These are phyloP conservation scores for Fusarium citri DNA, from an alignment of 2,329 filamentous ascomycete genomes.

Conservation along the genomic window DNA sequence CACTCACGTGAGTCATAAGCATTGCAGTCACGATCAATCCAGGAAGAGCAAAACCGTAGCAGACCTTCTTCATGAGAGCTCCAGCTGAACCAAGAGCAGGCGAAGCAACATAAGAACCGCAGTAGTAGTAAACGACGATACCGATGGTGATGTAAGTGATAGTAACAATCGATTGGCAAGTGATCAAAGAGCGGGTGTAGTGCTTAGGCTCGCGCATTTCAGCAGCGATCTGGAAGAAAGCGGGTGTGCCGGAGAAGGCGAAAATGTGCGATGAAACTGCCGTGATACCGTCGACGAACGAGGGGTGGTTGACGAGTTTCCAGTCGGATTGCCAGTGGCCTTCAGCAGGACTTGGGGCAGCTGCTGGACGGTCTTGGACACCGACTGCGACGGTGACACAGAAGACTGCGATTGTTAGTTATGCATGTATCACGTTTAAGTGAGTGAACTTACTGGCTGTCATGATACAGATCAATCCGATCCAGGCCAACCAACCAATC, in stretches of 20 bases:
- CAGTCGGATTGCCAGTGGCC: conserved; percentile 48
- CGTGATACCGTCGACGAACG: conserved; percentile 49
- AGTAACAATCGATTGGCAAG: conserved; percentile 46
- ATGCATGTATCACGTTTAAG: accelerated
- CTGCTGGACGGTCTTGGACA: conserved; percentile 29
- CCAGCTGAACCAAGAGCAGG: conserved; percentile 61
- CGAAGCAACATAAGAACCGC: conserved; percentile 58
- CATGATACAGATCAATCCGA: conserved; percentile 38
- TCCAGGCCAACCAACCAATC: conserved; percentile 51
- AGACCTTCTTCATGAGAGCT: conserved; percentile 55
- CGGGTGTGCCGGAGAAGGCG: conserved; percentile 52
- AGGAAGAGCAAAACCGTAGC: conserved; percentile 53
- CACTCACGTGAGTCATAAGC: conserved; percentile 46
- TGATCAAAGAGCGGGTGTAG: conserved; percentile 31
- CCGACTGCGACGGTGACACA: conserved; percentile 32
- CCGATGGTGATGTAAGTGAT: conserved; percentile 50
- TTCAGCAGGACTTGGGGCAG: conserved; percentile 10
- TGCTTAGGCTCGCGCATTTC: conserved; percentile 50
- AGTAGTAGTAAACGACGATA: conserved; percentile 59
- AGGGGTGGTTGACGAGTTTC: conserved; percentile 46
- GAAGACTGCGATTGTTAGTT: conserved; percentile 14
- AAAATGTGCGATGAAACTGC: conserved; percentile 51
- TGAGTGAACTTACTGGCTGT: conserved; percentile 24
- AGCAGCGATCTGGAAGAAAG: conserved; percentile 49
- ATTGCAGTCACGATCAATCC: conserved; percentile 45